These are phyloP conservation scores for Phellinidium pouzarii DNA, from an alignment of 1,284 basidiomycete genomes.

Conservation along the genomic window DNA sequence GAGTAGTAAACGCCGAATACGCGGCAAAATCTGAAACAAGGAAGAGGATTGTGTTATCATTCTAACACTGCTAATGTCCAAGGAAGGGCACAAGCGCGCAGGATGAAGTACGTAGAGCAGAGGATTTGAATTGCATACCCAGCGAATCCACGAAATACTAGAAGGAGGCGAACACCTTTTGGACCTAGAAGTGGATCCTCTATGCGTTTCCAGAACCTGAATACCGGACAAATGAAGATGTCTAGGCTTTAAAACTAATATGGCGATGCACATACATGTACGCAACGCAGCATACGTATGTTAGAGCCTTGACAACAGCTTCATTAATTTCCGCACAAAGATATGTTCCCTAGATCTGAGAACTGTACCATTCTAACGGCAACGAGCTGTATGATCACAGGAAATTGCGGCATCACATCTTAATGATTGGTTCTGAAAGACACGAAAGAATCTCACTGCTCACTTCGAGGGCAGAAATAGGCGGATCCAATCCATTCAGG, in stretches of 20 bases:
- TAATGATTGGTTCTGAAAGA: neutral
- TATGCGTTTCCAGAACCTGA: neutral
- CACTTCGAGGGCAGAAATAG: conserved; percentile 51
- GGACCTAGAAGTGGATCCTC: conserved; percentile 4
- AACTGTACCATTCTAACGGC: conserved; percentile 40
- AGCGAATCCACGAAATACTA: conserved; percentile 4
- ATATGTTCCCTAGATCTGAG: neutral
- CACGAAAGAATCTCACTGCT: conserved; percentile 18
- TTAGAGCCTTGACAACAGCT: conserved; percentile 31
- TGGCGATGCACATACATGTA: conserved; percentile 32
- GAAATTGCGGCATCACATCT: neutral
- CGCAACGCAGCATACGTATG: conserved; percentile 37
- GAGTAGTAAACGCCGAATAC: conserved; percentile 53
- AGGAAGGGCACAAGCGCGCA: neutral
- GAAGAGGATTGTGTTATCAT: neutral
- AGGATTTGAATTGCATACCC: neutral
- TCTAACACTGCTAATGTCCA: neutral
- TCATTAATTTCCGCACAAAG: neutral
- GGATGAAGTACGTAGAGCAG: neutral
- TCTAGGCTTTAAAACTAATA: neutral
- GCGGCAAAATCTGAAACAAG: neutral
- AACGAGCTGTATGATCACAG: conserved; percentile 31
- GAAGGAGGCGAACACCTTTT: conserved; percentile 5
- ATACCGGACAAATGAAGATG: neutral
- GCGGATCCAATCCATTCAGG: conserved; percentile 49